These are phyloP conservation scores for Neonectria neomacrospora DNA, from an alignment of 2,329 filamentous ascomycete species.

Conservation along the genomic window DNA sequence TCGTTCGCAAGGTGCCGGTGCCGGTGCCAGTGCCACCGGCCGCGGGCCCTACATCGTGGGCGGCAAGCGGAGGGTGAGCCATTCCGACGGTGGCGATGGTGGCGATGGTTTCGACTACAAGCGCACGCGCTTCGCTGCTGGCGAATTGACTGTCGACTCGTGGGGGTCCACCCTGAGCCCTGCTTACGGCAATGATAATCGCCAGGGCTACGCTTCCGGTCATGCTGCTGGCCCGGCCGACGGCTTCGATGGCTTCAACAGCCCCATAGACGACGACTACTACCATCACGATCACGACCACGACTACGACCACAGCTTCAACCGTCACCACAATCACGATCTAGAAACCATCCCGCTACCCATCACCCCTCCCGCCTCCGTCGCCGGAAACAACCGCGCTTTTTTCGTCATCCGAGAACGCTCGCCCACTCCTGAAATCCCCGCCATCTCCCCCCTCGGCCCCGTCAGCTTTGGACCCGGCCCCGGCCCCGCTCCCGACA, in stretches of 20 bases:
- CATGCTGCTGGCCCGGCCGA: conserved; percentile 1
- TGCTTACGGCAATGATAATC: conserved; percentile 24
- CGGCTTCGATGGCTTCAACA: conserved; percentile 4
- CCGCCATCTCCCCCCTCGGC: conserved; percentile 30
- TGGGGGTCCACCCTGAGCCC: conserved; percentile 5
- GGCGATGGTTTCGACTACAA: conserved; percentile 40
- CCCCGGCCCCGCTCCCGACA: conserved; percentile 30
- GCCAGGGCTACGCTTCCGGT: conserved; percentile 5
- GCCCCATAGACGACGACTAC: conserved; percentile 10
- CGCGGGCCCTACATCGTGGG: conserved; percentile 46
- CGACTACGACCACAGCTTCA: conserved; percentile 28
- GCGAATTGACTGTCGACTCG: conserved; percentile 11
- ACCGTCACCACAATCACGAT: conserved; percentile 27
- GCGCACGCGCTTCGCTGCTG: conserved; percentile 34
- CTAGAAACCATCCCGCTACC: conserved; percentile 29
- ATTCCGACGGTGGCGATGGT: conserved; percentile 48
- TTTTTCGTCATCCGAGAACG: conserved; percentile 55
- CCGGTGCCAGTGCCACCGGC: conserved; percentile 40
- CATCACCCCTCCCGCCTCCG: conserved; percentile 38
- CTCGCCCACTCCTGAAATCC: conserved; percentile 39
- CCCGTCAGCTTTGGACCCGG: conserved; percentile 30
- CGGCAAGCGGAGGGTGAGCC: conserved; percentile 54
- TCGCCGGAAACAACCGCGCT: conserved; percentile 48
- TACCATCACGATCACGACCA: conserved; percentile 28
- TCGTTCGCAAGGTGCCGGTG: conserved; percentile 44